Evolutionary conservation across 2,329 filamentous ascomycete genomes (phyloP), one percentile per base, ranked within the genome.

Genomic region (Hysterium pulicare): DNA sequence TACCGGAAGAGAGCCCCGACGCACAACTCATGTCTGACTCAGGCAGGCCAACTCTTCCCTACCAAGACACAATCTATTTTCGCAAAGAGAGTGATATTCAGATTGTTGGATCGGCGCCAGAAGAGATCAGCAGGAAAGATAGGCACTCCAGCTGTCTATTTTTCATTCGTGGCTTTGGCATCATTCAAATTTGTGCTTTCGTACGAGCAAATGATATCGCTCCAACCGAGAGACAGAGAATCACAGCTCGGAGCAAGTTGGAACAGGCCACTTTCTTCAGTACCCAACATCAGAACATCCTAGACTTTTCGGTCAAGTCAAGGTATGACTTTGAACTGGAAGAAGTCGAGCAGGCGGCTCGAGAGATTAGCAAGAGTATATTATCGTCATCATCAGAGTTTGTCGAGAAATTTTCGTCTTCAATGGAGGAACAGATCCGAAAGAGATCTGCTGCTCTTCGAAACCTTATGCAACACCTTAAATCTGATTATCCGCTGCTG

Each of bases 241-340:
- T 95, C 13, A 90, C 87, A 1, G 86, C 88, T 5, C 93, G 89
- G 68, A 87, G 83, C 68, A 95, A 93, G 67, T 77, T 98, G 31
- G 89, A 96, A 60, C 90, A 98, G 69, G 90, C 90, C 2, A 86
- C 97, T 1, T 97, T 96, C 68, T 97, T 89, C 61, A 90, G 90
- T 2, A 82, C 81, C 36, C 82, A 87, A 60, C 78, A 84, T 48
- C 82, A 87, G 57, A 97, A 90, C 55, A 86, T 91, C n/a, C 70
- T 98, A n/a, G 83, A 90, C 48, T 89, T 98, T 55, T 80, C 84
- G 33, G 78, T 83, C 33, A 79, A 81, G 49, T 74, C 79, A 30
- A 81, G 83, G 41, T 72, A 84, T 35, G 74, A 77, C 3, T 95
- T 93, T 51, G 74, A 81, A 0, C 68, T 77, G 15, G 72, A 80